Base-by-base conservation (phyloP, 371 early-diverging fungal species). In the Mucor piriformis region DNA sequence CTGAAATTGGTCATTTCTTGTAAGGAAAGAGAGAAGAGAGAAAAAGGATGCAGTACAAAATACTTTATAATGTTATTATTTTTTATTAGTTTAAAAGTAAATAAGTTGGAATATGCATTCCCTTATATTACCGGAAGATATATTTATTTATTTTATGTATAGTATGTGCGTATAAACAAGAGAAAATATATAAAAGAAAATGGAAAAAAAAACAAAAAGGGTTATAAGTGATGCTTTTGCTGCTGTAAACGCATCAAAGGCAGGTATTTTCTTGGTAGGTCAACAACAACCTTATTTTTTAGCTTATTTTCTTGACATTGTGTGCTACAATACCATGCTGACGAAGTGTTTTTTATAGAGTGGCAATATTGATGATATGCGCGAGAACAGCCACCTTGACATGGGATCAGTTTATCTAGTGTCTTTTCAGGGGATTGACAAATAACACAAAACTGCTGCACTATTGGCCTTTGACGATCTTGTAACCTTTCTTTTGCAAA, bases 261-360 rank as follows among this genome's bases (percentile, higher is more conserved):
- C 24, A 81, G 55, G 27, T 76, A 72, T 63, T 83, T 83, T 62
- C 79, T 74, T 56, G 83, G 81, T 42, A 83, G 59, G 60, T 83
- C 83, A 1, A 81, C 74, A 15, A 69, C 73, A 21, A 83, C 77
- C 48, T 73, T 70, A 42, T 74, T 72, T 53, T 74, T 73, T 49
- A 69, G 66, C 38, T 73, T 70, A 55, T 86, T 87, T 47, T 85
- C 83, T 48, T 69, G 73, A 71, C 91, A 90, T 27, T 66, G 40
- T 7, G 73, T 63, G 32, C 83, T 84, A 69, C 88, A 90, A 69
- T 80, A 90, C 88, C 88, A 90, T 16, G 65, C 62, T 5, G 76
- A 69, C 4, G 33, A n/a, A n/a, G 33, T n/a, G 4, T 76, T 58
- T 53, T 86, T 86, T 16, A 77, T 47, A 20, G 57, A 61, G 0